phyloP scores from a whole-genome alignment of 1,284 basidiomycete species.

The Gymnopus androsaceus region DNA sequence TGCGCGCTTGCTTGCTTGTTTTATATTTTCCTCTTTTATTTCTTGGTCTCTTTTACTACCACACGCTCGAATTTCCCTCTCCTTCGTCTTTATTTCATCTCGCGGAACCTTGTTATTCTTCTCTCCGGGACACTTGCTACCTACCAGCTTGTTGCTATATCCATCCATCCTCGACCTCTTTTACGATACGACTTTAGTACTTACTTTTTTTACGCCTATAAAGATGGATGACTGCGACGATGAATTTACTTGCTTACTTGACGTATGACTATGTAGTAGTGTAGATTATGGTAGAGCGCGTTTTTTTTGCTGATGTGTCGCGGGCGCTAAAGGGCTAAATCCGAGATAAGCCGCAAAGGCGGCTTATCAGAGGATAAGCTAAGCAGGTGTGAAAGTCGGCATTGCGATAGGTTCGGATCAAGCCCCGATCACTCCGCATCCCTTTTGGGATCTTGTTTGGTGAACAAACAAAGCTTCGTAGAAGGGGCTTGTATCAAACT shows the following conservation, averaged over 20 bases:
- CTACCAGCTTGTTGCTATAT: not conserved
- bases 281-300: slow-evolving; percentile 22
- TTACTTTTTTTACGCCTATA: slow-evolving; percentile 32
- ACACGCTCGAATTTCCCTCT: slow-evolving; percentile 16
- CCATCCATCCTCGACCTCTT: too few relatives aligned
- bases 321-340: too few relatives aligned
- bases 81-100: slow-evolving; percentile 12
- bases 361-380: too few relatives aligned
- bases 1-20: slow-evolving; percentile 20
- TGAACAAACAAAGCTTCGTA: too few relatives aligned
- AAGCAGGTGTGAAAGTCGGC: too few relatives aligned
- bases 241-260: slow-evolving; percentile 17
- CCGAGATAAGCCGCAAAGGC: too few relatives aligned
- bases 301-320: too few relatives aligned
- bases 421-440: too few relatives aligned
- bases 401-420: too few relatives aligned
- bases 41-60: slow-evolving; percentile 9
- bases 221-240: slow-evolving; percentile 22
- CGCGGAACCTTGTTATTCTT: slow-evolving; percentile 11
- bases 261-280: slow-evolving; percentile 20
- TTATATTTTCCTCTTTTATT: slow-evolving; percentile 5
- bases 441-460: too few relatives aligned
- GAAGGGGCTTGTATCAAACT: too few relatives aligned
- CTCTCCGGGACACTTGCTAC: slow-evolving; percentile 9
- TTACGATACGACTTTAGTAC: slow-evolving; percentile 11